Base-by-base conservation (phyloP, 305 asterid genomes). In the Fraxinus greggii region DNA sequence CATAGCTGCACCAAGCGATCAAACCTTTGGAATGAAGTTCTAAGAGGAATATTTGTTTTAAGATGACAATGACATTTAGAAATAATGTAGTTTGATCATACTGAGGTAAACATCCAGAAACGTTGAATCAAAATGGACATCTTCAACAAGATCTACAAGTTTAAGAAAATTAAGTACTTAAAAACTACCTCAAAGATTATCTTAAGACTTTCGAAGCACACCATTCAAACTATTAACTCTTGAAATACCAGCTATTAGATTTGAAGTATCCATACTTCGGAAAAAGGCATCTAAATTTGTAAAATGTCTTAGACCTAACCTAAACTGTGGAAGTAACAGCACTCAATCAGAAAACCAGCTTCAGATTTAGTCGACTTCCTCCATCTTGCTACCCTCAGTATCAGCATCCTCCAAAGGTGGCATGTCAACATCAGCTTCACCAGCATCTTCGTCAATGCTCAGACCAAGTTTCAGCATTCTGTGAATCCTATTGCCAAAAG, bases 361-460 rank as follows among this genome's bases (percentile, higher is more conserved):
- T 56, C 3, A 56, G 26, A 56, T 56, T 56, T 56, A 56, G 65
- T 56, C 65, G 21, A 56, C 65, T 19, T 56, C 65, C 65, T 56
- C 65, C 65, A 56, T 56, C 65, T 56, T 56, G 56, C 56, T 45
- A 45, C 56, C 56, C 5, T 45, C 56, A 3, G 6, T 15, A 45
- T 45, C 56, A 3, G 56, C 56, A 45, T 45, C 56, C 56, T 13
- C 56, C 56, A 45, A 45, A 45, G 19, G 56, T 45, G 56, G 19
- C 56, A 45, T 45, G 19, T 45, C 56, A 13, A 45, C 56, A 13
- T 45, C 56, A 45, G 19, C 56, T 45, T 45, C 56, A 26, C 75
- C 91, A 4, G 79, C 84, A 21, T 88, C 91, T 0, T 86, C 91
- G 17, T 88, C 91, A 33, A 88, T 88, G 86, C 88, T 88, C 87